phyloP scores from a whole-genome alignment of 352 stramenopile genomes.

The Phytophthora cactorum region DNA sequence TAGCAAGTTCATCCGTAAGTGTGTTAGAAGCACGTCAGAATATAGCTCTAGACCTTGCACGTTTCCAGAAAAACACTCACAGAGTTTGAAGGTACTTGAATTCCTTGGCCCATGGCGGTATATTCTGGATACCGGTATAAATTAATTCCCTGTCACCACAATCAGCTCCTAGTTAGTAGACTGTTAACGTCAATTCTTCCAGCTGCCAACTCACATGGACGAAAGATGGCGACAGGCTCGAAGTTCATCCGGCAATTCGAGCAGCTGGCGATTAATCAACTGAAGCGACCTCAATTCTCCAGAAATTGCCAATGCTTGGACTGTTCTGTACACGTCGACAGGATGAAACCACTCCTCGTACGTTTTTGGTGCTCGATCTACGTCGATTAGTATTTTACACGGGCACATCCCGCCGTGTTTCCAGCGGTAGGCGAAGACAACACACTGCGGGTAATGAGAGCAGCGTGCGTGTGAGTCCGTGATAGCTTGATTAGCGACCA shows the following conservation, averaged over 20 bases:
- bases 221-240: slow-evolving; percentile 22
- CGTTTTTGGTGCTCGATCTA: slow-evolving; percentile 26
- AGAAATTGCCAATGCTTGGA: slow-evolving; percentile 22
- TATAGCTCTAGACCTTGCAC: too few relatives aligned
- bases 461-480: slow-evolving; percentile 17
- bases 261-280: slow-evolving; percentile 41
- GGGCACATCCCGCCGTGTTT: slow-evolving; percentile 25
- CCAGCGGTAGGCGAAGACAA: slow-evolving; percentile 39
- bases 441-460: slow-evolving; percentile 31
- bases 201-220: slow-evolving; percentile 23
- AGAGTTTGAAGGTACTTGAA: slow-evolving; percentile 41
- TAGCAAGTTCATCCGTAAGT: too few relatives aligned
- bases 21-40: too few relatives aligned
- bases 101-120: slow-evolving; percentile 27
- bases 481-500: slow-evolving; percentile 21
- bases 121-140: slow-evolving; percentile 28
- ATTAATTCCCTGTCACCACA: slow-evolving; percentile 8
- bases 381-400: slow-evolving; percentile 39
- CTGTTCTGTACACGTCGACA: slow-evolving; percentile 25
- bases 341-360: slow-evolving; percentile 45
- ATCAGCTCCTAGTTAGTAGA: slow-evolving; percentile 1
- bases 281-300: slow-evolving; percentile 39
- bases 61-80: slow-evolving; percentile 11
- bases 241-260: slow-evolving; percentile 33
- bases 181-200: neutral